These are phyloP conservation scores for Cucumis cinereus DNA, from an alignment of 306 rosid genomes.

Conservation along the genomic window DNA sequence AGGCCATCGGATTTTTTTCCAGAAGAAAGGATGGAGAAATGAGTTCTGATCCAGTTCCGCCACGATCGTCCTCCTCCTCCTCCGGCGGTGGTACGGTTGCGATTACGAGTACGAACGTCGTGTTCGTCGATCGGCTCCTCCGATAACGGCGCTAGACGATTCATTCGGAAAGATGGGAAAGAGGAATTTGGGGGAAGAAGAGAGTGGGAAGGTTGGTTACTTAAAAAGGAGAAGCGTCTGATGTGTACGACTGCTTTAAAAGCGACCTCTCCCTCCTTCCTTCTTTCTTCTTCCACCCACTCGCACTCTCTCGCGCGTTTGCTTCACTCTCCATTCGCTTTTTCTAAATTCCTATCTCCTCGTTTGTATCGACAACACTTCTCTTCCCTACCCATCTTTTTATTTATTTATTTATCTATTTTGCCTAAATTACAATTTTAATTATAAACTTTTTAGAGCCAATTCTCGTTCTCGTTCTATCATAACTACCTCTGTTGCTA, in stretches of 20 bases:
- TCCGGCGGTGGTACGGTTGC: neutral
- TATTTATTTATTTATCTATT: too few species aligned
- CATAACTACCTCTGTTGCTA: too few species aligned
- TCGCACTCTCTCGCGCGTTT: neutral
- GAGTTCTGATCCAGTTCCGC: conserved; percentile 83
- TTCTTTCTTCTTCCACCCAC: neutral
- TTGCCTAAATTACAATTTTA: too few species aligned
- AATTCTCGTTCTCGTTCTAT: too few species aligned
- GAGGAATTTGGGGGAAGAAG: neutral
- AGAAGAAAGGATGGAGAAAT: conserved; percentile 35
- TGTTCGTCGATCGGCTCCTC: conserved; percentile 81
- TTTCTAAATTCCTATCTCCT: neutral
- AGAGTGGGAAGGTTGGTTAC: neutral
- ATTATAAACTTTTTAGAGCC: too few species aligned
- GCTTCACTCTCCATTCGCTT: neutral
- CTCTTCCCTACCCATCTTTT: neutral
- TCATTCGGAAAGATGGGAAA: neutral
- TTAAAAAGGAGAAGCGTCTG: neutral
- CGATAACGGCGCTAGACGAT: conserved; percentile 67
- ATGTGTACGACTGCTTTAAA: neutral
- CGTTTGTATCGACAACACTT: neutral
- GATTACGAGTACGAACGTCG: conserved; percentile 1
- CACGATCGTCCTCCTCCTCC: conserved; percentile 56
- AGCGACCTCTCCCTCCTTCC: neutral
- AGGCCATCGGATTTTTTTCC: conserved; percentile 62